Evolutionary conservation across 2,329 filamentous ascomycete species (phyloP), one percentile per base, ranked within the genome.

Genomic region (Phialophora expanda): DNA sequence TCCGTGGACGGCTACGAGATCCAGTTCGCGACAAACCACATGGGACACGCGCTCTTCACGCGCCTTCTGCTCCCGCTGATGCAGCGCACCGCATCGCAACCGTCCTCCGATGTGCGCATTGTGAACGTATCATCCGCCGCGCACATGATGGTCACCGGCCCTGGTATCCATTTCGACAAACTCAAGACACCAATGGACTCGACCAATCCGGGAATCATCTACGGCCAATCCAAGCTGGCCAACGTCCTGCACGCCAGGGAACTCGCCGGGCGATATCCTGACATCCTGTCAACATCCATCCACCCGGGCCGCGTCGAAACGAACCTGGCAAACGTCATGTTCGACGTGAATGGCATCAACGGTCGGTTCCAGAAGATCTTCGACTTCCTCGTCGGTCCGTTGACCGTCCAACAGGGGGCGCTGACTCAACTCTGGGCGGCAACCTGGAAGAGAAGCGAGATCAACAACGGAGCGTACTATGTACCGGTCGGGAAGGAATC

Each of bases 221-320:
- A 86, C 72, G 81, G 80, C 3, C 77, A 81, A 50, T 79, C 78
- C 34, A 85, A 85, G 68, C 76, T 85, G 4, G 81, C 82, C 4
- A 84, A 84, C 53, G 74, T 85, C 12, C 77, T 84, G 0, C 84
- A 79, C 69, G 75, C 80, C 0, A 71, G 75, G 6, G 75, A 80
- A 50, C 75, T 84, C 2, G 80, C 81, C 0, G 65, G 72, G 14
- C 76, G 75, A 0, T 81, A 84, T 66, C 83, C 83, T 0, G 62
- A 75, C 2, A 78, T 85, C 60, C 82, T 77, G 0, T 75, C 75
- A 6, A 77, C 81, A 0, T 75, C 79, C 0, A 68, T 84, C 4
- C 83, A 85, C 66, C 84, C 84, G 0, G 84, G 84, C 12, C 75
- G 82, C 24, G 80, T 84, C 20, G 65, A 77, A 17, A 83, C 83